A percentile compares a stretch with the other conserved stretches of the same genome.
Conservation (phyloP, 306 rosid genomes). For the Sicyos baderoa region DNA sequence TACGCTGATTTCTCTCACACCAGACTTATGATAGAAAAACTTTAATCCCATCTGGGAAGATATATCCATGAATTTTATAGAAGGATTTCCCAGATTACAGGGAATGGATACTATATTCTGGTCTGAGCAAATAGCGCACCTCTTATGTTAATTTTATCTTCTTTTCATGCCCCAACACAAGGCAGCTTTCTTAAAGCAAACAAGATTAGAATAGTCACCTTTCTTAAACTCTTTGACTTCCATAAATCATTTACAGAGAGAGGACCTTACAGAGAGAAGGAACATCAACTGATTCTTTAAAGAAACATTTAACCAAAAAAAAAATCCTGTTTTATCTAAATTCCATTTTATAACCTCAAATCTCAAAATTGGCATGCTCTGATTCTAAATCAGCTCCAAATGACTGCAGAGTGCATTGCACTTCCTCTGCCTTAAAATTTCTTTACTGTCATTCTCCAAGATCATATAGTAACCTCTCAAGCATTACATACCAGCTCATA, state of each 20-base stretch:
- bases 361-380: neutral
- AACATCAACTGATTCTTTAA: neutral
- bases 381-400: neutral
- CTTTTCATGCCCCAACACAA: neutral
- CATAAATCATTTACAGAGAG: neutral
- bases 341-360: neutral
- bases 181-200: neutral
- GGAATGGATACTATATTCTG: too few species aligned
- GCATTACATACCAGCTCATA: neutral
- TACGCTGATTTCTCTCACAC: too few species aligned
- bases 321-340: neutral
- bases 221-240: neutral
- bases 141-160: neutral
- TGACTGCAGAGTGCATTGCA: neutral
- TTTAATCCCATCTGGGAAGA: too few species aligned
- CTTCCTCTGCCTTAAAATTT: neutral
- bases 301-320: neutral
- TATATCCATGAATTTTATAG: too few species aligned
- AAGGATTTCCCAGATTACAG: too few species aligned
- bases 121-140: too few species aligned
- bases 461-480: neutral
- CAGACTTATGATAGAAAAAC: too few species aligned
- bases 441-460: neutral
- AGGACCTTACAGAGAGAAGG: neutral
- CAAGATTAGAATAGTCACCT: neutral